Percentiles rank a stretch among this genome's conserved stretches.
Evolutionary conservation across 352 stramenopile genomes (phyloP).

Genomic region (Saprolegnia diclina): DNA sequence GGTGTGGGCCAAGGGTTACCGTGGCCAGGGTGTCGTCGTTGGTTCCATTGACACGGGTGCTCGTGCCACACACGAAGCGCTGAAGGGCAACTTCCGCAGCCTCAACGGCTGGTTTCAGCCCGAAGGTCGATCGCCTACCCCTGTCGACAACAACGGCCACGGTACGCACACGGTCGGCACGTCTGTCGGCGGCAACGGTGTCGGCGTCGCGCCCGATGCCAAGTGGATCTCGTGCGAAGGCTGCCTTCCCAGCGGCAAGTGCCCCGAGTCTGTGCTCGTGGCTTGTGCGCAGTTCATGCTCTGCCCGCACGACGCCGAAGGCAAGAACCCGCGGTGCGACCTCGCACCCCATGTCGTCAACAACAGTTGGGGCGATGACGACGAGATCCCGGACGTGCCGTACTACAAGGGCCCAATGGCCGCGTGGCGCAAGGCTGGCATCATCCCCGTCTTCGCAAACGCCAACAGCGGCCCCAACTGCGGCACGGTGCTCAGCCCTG

Average conservation of each 20-base stretch:
- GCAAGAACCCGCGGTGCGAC: constrained; percentile 41
- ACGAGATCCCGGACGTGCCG: constrained; percentile 21
- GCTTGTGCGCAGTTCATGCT: constrained; percentile 49
- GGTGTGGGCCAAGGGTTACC: constrained; percentile 15
- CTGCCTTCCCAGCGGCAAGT: constrained; percentile 26
- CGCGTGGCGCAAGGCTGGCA: constrained; percentile 48
- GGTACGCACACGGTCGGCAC: constrained; percentile 46
- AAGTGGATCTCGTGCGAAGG: constrained; percentile 54
- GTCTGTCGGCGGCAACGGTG: constrained; percentile 34
- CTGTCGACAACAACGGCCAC: constrained; percentile 43
- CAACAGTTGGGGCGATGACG: constrained; percentile 39
- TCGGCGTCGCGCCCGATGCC: constrained; percentile 40
- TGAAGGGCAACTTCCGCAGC: constrained; percentile 32
- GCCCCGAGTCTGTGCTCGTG: constrained; percentile 32
- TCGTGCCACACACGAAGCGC: constrained; percentile 11
- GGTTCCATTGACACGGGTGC: constrained; percentile 27
- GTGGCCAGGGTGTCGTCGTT: constrained; percentile 23
- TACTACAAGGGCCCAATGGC: constrained; percentile 41
- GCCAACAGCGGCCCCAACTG: constrained; percentile 44
- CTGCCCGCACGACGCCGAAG: constrained; percentile 49
- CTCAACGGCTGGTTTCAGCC: constrained; percentile 47
- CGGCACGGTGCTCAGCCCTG: constrained; percentile 36
- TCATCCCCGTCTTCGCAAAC: constrained; percentile 50
- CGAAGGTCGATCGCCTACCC: constrained; percentile 29
- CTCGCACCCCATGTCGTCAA: constrained; percentile 60